phyloP scores from a whole-genome alignment of 192 early-diverging fungal genomes.

The Rhizophagus sp. region DNA sequence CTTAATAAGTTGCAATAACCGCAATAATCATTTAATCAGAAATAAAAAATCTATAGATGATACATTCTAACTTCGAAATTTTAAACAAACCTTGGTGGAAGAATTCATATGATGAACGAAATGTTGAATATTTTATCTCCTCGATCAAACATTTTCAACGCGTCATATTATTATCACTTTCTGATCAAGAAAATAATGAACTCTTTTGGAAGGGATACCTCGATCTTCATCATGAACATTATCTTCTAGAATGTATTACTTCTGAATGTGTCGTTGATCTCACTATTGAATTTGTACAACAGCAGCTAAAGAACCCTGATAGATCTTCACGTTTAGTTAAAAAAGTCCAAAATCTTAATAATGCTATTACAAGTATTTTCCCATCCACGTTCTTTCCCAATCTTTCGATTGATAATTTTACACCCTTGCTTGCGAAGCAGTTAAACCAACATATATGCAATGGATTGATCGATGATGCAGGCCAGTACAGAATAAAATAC shows the following conservation, averaged over 20 bases:
- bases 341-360: slow-evolving; percentile 13
- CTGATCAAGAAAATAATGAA: slow-evolving; percentile 3
- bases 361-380: slow-evolving; percentile 12
- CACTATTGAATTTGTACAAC: slow-evolving; percentile 12
- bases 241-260: slow-evolving; percentile 18
- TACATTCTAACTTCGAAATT: slow-evolving; percentile 27
- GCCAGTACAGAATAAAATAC: slow-evolving; percentile 14
- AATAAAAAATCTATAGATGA: not conserved
- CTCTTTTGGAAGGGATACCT: slow-evolving; percentile 22
- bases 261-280: not conserved
- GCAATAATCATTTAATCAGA: too few species aligned
- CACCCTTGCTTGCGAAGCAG: slow-evolving; percentile 8
- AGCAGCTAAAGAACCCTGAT: slow-evolving; percentile 18
- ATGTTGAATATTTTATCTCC: slow-evolving; percentile 8
- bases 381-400: slow-evolving; percentile 18
- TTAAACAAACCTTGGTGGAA: slow-evolving; percentile 25
- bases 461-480: slow-evolving; percentile 16
- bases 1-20: too few species aligned
- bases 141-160: not conserved
- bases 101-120: not conserved
- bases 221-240: slow-evolving; percentile 20
- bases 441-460: slow-evolving; percentile 13
- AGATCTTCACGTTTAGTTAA: slow-evolving; percentile 1
- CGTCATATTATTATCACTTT: slow-evolving; percentile 2
- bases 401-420: slow-evolving; percentile 22